Percentiles rank a stretch among this genome's conserved stretches.
phyloP scores from a whole-genome alignment of 2,329 filamentous ascomycete species.

The Cryphonectria parasitica region DNA sequence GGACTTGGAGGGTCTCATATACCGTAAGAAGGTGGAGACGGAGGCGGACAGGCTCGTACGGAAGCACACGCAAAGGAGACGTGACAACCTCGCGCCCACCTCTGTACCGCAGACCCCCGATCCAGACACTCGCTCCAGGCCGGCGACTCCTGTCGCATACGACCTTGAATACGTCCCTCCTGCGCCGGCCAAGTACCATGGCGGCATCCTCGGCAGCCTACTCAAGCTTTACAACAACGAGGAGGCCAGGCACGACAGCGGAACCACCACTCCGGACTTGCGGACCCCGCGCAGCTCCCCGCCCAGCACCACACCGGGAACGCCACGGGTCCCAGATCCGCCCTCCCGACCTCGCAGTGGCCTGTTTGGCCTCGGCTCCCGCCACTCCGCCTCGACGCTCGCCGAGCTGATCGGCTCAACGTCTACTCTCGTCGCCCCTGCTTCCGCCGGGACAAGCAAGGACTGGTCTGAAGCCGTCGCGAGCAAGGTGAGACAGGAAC shows the following conservation, averaged over 20 bases:
- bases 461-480: constrained; percentile 46
- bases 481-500: constrained; percentile 48
- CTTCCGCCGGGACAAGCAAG: constrained; percentile 40
- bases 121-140: constrained; percentile 33
- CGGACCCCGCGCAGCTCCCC: constrained; percentile 47
- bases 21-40: constrained; percentile 26
- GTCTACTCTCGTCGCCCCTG: constrained; percentile 54
- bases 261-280: constrained; percentile 46
- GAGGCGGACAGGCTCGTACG: constrained; percentile 27
- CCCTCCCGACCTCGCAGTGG: constrained; percentile 37
- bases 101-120: constrained; percentile 2
- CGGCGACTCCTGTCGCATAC: constrained; percentile 54
- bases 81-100: not conserved
- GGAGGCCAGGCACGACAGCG: constrained; percentile 44
- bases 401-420: constrained; percentile 59
- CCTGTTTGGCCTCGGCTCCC: constrained; percentile 47
- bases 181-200: constrained; percentile 69
- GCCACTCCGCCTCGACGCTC: constrained; percentile 51
- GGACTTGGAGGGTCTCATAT: constrained; percentile 21
- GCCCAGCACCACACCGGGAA: constrained; percentile 42
- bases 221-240: constrained; percentile 69
- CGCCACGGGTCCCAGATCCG: constrained; percentile 38
- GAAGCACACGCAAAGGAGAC: constrained; percentile 26
- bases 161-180: constrained; percentile 65
- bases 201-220: constrained; percentile 73